These are phyloP conservation scores for Polygonum aviculare DNA, from an alignment of 148 eudicot genomes.

Conservation along the genomic window DNA sequence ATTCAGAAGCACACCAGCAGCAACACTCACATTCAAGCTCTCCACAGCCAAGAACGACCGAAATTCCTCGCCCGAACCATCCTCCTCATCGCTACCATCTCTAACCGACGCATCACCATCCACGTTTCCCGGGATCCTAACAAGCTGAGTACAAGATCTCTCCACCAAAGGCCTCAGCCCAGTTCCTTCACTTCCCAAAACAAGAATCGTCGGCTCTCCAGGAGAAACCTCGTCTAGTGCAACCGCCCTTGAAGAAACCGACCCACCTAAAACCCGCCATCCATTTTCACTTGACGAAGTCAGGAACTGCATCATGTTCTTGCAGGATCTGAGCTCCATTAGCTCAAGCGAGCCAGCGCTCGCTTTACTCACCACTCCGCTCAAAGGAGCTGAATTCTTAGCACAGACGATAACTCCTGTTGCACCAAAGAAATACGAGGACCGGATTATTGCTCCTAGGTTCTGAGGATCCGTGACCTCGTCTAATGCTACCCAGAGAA, in stretches of 20 bases:
- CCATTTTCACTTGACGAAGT: slow-evolving; percentile 76
- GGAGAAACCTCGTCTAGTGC: slow-evolving; percentile 52
- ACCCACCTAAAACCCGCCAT: slow-evolving; percentile 91
- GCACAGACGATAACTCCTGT: slow-evolving; percentile 86
- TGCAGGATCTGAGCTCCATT: slow-evolving; percentile 81
- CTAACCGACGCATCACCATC: slow-evolving; percentile 37
- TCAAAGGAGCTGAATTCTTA: slow-evolving; percentile 94
- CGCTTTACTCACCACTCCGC: slow-evolving; percentile 97
- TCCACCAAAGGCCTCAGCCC: slow-evolving; percentile 96
- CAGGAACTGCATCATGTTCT: slow-evolving; percentile 97
- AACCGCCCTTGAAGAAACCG: slow-evolving; percentile 69
- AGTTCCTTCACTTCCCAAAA: slow-evolving; percentile 98
- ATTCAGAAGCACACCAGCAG: slow-evolving; percentile 92
- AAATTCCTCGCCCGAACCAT: slow-evolving; percentile 39
- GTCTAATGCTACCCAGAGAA: slow-evolving; percentile 93
- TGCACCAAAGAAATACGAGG: slow-evolving; percentile 91
- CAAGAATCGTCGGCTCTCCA: slow-evolving; percentile 80
- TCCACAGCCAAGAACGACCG: slow-evolving; percentile 87
- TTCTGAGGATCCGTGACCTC: slow-evolving; percentile 98
- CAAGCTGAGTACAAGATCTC: slow-evolving; percentile 74
- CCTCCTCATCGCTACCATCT: slow-evolving; percentile 26
- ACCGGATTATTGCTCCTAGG: slow-evolving; percentile 86
- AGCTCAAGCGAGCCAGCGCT: slow-evolving; percentile 96
- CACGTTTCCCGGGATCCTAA: slow-evolving; percentile 64
- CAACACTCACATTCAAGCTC: slow-evolving; percentile 98